Conservation (phyloP, 176 grass and related monocot species). For the Metroxylon sagu region DNA sequence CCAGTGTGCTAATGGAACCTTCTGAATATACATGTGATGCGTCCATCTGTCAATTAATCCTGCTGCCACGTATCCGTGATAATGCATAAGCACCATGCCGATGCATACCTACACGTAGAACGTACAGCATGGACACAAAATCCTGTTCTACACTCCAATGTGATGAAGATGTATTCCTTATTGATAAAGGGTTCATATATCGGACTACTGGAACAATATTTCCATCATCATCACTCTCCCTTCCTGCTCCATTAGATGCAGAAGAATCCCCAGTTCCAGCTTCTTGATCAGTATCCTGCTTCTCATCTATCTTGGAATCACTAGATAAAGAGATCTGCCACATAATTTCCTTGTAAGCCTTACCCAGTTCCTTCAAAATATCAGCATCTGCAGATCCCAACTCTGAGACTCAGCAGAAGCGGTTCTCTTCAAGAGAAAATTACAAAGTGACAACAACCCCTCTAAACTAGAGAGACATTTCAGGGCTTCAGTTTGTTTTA, state of each 20-base stretch:
- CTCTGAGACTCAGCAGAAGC: conserved; percentile 47
- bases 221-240: conserved; percentile 59
- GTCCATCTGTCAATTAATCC: conserved; percentile 39
- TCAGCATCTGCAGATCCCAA: conserved; percentile 51
- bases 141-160: conserved; percentile 54
- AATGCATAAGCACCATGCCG: conserved; percentile 49
- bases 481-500: conserved; percentile 39
- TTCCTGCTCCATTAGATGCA: conserved; percentile 35
- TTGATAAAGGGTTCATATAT: conserved; percentile 37
- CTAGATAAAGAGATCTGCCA: conserved; percentile 62
- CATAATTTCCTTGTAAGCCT: conserved; percentile 51
- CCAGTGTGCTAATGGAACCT: conserved; percentile 27
- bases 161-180: conserved; percentile 28
- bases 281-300: conserved; percentile 27
- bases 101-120: conserved; percentile 47
- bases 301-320: conserved; percentile 36
- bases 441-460: conserved; percentile 49
- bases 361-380: conserved; percentile 54
- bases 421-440: conserved; percentile 61
- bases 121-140: conserved; percentile 56
- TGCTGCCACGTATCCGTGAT: conserved; percentile 48
- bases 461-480: conserved; percentile 51
- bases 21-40: conserved; percentile 39
- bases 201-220: conserved; percentile 27
- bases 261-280: conserved; percentile 40